These are phyloP conservation scores for Mortierella sp. DNA, from an alignment of 371 early-diverging fungal genomes.

Conservation along the genomic window DNA sequence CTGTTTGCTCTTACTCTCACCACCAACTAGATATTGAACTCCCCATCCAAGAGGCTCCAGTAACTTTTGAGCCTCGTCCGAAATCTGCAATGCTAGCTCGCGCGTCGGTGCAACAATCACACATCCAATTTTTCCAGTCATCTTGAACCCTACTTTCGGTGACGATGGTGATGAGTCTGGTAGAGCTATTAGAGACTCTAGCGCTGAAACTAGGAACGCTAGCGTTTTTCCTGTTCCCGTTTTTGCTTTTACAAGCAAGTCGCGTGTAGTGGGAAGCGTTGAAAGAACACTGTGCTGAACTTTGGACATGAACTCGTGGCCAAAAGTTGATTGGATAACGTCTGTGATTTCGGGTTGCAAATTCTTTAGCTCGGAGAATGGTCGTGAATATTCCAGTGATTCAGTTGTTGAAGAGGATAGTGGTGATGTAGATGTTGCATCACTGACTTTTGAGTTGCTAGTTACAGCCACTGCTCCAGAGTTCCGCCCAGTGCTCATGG, in stretches of 20 bases:
- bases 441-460: neutral
- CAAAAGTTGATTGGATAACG: conserved; percentile 62
- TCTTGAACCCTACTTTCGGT: neutral
- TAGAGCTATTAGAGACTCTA: conserved; percentile 69
- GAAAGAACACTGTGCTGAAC: conserved; percentile 86
- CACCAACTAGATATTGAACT: conserved; percentile 94
- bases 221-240: conserved; percentile 99
- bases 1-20: conserved; percentile 77
- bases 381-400: conserved; percentile 38
- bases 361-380: conserved; percentile 37
- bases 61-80: conserved; percentile 82
- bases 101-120: conserved; percentile 96
- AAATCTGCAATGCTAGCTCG: conserved; percentile 96
- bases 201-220: conserved; percentile 91
- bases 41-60: conserved; percentile 71
- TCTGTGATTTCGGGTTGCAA: conserved; percentile 30
- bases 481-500: neutral
- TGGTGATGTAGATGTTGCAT: neutral
- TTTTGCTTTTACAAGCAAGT: conserved; percentile 92
- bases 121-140: conserved; percentile 44
- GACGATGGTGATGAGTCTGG: neutral
- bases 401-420: neutral
- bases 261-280: conserved; percentile 74
- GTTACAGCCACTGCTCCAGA: neutral
- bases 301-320: conserved; percentile 79